Conservation (phyloP, 2,329 filamentous ascomycete species). For the Elsinoe necatrix region DNA sequence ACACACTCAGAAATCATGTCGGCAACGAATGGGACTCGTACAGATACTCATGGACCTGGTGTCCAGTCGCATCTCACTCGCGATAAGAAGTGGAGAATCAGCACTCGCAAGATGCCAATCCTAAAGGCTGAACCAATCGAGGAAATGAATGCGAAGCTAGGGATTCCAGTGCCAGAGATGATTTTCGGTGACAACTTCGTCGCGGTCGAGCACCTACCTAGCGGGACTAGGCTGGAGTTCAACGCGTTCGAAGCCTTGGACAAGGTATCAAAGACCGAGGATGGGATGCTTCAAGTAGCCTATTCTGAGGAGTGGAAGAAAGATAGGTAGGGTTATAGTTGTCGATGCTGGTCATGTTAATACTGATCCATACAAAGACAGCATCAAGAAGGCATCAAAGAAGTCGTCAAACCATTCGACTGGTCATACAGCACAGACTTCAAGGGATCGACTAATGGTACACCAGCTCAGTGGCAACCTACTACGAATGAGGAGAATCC, state of each 20-base stretch:
- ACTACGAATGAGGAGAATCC: conserved; percentile 35
- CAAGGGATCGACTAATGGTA: conserved; percentile 53
- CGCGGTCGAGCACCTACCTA: conserved; percentile 60
- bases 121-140: conserved; percentile 88
- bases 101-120: conserved; percentile 85
- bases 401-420: conserved; percentile 92
- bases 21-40: conserved; percentile 46
- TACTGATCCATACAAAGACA: conserved; percentile 31
- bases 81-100: conserved; percentile 43
- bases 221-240: conserved; percentile 74
- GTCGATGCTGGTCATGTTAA: not conserved
- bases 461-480: conserved; percentile 22
- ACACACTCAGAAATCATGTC: conserved; percentile 1
- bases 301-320: conserved; percentile 84
- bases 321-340: conserved; percentile 50
- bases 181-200: conserved; percentile 96
- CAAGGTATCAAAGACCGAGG: conserved; percentile 85
- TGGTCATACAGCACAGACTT: conserved; percentile 96
- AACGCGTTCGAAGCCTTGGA: conserved; percentile 82
- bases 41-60: conserved; percentile 15
- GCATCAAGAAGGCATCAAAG: conserved; percentile 77
- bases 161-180: conserved; percentile 93
- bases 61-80: conserved; percentile 22
- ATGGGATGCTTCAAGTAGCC: conserved; percentile 83
- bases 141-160: conserved; percentile 65